Conservation (phyloP, 179 eudicot genomes). For the Heliamphora pulchella region DNA sequence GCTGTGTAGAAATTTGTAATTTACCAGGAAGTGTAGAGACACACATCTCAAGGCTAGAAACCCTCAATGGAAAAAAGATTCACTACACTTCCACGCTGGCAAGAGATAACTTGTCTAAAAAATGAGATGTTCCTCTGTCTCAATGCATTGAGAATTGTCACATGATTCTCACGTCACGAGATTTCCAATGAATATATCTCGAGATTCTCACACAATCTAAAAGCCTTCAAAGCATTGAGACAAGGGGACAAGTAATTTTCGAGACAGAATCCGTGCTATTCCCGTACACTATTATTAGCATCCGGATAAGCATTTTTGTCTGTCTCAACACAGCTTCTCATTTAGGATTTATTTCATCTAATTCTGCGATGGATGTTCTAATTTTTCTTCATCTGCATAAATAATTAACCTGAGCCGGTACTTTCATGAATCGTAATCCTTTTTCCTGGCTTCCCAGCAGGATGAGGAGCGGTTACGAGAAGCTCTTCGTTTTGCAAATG, state of each 20-base stretch:
- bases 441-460: conserved; percentile 29
- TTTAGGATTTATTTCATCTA: not conserved
- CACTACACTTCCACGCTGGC: no score
- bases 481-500: conserved; percentile 63
- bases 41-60: not conserved
- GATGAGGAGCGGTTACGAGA: conserved; percentile 55
- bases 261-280: not conserved
- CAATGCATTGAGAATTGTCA: no score
- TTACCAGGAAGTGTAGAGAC: not conserved
- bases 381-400: not conserved
- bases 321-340: not conserved
- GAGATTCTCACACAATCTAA: not conserved
- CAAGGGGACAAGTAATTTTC: not conserved
- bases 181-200: no score
- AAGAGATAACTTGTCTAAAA: no score
- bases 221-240: not conserved
- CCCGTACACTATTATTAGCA: not conserved
- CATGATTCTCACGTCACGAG: no score
- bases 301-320: not conserved
- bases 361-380: not conserved
- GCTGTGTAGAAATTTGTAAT: not conserved
- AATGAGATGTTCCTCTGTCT: no score
- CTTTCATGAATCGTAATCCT: not conserved
- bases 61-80: not conserved
- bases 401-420: not conserved